These are phyloP conservation scores for Aspergillus avenaceus DNA, from an alignment of 495 filamentous ascomycete genomes.

Conservation along the genomic window DNA sequence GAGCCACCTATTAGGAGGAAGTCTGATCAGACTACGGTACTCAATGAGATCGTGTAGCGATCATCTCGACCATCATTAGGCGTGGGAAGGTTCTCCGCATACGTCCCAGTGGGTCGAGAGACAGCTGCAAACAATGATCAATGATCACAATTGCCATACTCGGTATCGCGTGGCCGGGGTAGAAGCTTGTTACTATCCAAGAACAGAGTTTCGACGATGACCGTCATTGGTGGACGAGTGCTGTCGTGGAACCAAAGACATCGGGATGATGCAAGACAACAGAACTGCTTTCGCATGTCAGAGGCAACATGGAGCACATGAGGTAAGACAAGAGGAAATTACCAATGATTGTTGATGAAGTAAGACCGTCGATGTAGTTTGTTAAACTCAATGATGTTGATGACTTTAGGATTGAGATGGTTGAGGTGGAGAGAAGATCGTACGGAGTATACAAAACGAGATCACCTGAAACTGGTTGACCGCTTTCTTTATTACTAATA, in stretches of 20 bases:
- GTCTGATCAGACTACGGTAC: neutral
- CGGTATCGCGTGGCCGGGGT: neutral
- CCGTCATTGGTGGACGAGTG: neutral
- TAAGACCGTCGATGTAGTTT: too few species aligned
- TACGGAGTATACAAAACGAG: too few species aligned
- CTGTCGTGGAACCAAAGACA: neutral
- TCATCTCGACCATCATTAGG: neutral
- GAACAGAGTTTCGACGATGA: neutral
- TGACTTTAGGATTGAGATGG: too few species aligned
- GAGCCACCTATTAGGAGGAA: neutral
- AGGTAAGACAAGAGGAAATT: neutral
- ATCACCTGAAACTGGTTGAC: too few species aligned
- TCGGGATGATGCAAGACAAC: neutral
- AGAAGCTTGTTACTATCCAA: neutral
- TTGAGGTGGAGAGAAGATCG: too few species aligned
- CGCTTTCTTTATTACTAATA: too few species aligned
- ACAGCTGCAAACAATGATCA: too few species aligned
- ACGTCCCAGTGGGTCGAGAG: too few species aligned
- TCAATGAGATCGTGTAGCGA: neutral
- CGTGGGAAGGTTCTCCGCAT: neutral
- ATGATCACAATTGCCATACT: neutral
- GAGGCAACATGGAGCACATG: neutral
- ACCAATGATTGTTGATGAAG: too few species aligned
- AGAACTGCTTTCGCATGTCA: neutral
- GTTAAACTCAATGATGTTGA: too few species aligned